A percentile compares a stretch with the other conserved stretches of the same genome.
These are phyloP conservation scores for Corymbia maculata DNA, from an alignment of 345 rosid species.

Conservation along the genomic window DNA sequence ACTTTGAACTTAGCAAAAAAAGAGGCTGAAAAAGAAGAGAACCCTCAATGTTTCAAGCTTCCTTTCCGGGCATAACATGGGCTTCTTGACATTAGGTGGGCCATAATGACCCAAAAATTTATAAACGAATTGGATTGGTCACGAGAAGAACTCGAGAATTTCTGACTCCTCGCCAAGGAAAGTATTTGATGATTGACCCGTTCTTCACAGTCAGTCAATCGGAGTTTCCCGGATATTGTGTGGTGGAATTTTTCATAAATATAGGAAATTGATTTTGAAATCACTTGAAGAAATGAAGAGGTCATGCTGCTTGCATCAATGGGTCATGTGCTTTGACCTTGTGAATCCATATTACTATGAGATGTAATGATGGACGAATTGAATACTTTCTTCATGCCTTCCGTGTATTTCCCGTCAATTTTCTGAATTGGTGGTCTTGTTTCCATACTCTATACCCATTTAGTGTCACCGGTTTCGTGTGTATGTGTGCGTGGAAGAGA, in stretches of 20 bases:
- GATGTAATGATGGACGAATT: not conserved
- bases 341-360: not conserved
- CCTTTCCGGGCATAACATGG: not conserved
- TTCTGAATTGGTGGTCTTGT: not conserved
- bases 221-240: not conserved
- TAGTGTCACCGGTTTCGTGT: no score
- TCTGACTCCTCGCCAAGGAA: not conserved
- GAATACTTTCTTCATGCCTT: not conserved
- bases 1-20: not conserved
- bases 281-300: not conserved
- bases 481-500: not conserved
- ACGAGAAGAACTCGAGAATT: not conserved
- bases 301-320: not conserved
- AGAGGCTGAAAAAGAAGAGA: not conserved
- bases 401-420: not conserved
- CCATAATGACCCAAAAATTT: not conserved
- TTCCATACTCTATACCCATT: no score
- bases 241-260: not conserved
- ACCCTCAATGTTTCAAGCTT: not conserved
- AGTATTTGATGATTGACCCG: not conserved
- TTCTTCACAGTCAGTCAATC: not conserved
- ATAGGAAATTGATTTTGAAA: not conserved
- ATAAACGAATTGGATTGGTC: not conserved
- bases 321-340: not conserved
- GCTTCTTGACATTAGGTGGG: not conserved